Percentiles rank a stretch among this genome's conserved stretches.
Evolutionary conservation across 208 protist genomes (phyloP).

Genomic region (Tetramitus jugosus): DNA sequence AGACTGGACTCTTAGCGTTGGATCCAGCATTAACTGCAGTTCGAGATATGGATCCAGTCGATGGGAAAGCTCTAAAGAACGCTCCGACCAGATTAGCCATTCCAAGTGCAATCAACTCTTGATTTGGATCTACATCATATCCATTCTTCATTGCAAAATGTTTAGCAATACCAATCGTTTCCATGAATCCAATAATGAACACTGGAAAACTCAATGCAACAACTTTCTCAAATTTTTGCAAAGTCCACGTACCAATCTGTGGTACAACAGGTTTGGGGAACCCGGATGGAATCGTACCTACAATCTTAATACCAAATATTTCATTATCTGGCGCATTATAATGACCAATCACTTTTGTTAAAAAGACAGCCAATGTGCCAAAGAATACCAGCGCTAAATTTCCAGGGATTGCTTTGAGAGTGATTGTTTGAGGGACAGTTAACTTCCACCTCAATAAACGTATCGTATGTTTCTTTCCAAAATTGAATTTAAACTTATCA

Average conservation of each 20-base stretch:
- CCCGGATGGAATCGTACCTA: neutral
- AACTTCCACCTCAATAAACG: too few species aligned
- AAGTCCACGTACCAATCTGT: neutral
- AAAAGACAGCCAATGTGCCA: neutral
- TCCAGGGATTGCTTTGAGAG: too few species aligned
- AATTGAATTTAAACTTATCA: neutral
- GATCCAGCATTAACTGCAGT: constrained; percentile 20
- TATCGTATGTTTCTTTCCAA: neutral
- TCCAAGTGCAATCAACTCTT: constrained; percentile 34
- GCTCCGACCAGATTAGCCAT: constrained; percentile 22
- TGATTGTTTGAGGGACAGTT: too few species aligned
- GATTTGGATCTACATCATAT: constrained; percentile 29
- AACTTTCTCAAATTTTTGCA: neutral
- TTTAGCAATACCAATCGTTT: constrained; percentile 30
- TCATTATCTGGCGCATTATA: neutral
- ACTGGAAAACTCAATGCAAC: neutral
- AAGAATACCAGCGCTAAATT: too few species aligned
- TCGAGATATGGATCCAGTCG: constrained; percentile 29
- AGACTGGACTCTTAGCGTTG: constrained; percentile 14
- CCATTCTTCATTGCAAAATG: constrained; percentile 27
- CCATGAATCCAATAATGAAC: constrained; percentile 30
- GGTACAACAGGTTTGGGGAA: neutral
- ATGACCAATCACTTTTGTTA: neutral
- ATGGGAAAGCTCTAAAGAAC: constrained; percentile 30
- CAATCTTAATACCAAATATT: neutral